Conservation (phyloP, 2,329 filamentous ascomycete species). For the Pseudocercospora ulei region DNA sequence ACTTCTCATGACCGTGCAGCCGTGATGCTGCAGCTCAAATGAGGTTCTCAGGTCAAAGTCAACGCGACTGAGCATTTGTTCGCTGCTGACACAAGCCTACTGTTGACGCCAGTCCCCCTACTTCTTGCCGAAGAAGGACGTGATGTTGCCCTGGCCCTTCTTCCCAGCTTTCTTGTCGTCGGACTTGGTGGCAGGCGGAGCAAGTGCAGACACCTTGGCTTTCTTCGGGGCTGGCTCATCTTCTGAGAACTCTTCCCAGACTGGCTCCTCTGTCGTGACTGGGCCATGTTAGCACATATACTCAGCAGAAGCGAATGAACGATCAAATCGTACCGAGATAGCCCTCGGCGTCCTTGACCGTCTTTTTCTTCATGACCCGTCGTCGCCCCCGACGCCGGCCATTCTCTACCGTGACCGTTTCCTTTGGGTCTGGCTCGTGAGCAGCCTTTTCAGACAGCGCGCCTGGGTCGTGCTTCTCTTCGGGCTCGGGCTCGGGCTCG, state of each 20-base stretch:
- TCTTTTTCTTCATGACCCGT: conserved; percentile 78
- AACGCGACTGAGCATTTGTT: too few relatives aligned
- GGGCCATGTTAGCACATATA: conserved; percentile 21
- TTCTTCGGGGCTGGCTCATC: conserved; percentile 60
- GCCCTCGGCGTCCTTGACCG: conserved; percentile 74
- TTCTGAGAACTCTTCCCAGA: conserved; percentile 90
- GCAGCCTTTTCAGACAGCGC: conserved; percentile 47
- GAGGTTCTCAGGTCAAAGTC: too few relatives aligned
- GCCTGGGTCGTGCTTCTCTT: conserved; percentile 42
- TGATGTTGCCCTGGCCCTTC: conserved; percentile 66
- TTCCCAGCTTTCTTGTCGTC: conserved; percentile 46
- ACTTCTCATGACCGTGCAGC: too few relatives aligned
- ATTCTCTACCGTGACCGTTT: conserved; percentile 47
- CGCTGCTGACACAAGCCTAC: too few relatives aligned
- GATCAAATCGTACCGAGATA: conserved; percentile 60
- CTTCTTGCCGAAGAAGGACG: conserved; percentile 86
- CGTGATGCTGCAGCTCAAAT: too few relatives aligned
- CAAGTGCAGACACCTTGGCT: conserved; percentile 39
- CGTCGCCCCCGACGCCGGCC: conserved; percentile 67
- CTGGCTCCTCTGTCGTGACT: conserved; percentile 78
- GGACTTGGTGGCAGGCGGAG: conserved; percentile 43
- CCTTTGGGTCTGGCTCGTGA: conserved; percentile 33
- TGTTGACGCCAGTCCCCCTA: too few relatives aligned
- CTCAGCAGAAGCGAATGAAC: too few relatives aligned
- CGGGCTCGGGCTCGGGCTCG: conserved; percentile 22